phyloP scores from a whole-genome alignment of 768 basidiomycete genomes.

The Crassisporium funariophilum region DNA sequence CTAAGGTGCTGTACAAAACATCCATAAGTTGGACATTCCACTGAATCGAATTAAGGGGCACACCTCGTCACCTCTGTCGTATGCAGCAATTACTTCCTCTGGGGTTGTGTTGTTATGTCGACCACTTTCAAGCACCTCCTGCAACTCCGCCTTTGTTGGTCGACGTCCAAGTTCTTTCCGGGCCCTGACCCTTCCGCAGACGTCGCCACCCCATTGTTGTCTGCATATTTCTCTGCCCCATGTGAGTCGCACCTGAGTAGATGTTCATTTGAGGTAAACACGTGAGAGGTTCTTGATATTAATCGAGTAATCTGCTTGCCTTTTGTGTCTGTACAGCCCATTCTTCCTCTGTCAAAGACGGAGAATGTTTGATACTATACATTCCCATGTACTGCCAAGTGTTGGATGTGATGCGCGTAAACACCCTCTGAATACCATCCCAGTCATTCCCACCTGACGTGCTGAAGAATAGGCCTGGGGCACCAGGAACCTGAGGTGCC shows the following conservation, averaged over 20 bases:
- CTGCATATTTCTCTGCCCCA: constrained; percentile 14
- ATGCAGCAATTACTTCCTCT: constrained; percentile 15
- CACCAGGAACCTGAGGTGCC: constrained; percentile 32
- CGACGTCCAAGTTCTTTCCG: constrained; percentile 10
- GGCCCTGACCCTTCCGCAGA: constrained; percentile 11
- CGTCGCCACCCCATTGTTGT: constrained; percentile 13
- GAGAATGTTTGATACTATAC: constrained; percentile 32
- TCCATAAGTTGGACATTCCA: neutral
- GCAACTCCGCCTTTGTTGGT: constrained; percentile 12
- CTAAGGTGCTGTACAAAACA: constrained; percentile 5
- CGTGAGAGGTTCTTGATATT: neutral
- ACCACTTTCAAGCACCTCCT: constrained; percentile 2
- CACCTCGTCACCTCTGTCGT: constrained; percentile 19
- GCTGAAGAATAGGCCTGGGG: constrained; percentile 29
- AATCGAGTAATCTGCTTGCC: constrained; percentile 12
- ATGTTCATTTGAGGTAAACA: too few species aligned
- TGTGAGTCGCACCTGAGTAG: constrained; percentile 14
- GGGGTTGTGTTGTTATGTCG: constrained; percentile 10
- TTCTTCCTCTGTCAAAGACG: constrained; percentile 37
- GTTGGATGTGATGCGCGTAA: constrained; percentile 33
- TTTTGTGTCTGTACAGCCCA: constrained; percentile 19
- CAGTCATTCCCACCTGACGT: constrained; percentile 15
- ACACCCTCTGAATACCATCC: constrained; percentile 30
- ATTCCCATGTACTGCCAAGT: constrained; percentile 39
- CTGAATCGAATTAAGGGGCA: neutral